A percentile compares a stretch with the other conserved stretches of the same genome.
phyloP scores from a whole-genome alignment of 1,284 basidiomycete genomes.

The Naganishia liquefaciens region DNA sequence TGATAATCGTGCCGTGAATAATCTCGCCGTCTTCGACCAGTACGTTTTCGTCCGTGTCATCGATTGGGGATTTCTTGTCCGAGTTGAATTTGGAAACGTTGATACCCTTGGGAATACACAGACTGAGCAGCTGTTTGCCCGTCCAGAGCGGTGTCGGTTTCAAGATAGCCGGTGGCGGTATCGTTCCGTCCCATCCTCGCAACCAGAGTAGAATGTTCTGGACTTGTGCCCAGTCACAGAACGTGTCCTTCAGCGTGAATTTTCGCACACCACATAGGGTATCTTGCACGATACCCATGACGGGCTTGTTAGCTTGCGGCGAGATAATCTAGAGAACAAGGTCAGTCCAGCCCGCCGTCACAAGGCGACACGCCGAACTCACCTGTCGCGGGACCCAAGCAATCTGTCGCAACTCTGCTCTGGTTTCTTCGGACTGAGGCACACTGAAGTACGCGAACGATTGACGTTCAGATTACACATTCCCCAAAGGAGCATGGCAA shows the following conservation, averaged over 20 bases:
- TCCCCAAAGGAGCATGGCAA: not conserved
- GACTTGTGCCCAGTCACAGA: constrained; percentile 89
- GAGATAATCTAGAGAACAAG: constrained; percentile 77
- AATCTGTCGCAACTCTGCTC: constrained; percentile 95
- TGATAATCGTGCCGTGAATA: constrained; percentile 92
- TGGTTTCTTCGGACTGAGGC: constrained; percentile 98
- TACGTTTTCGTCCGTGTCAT: constrained; percentile 88
- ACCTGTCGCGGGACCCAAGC: constrained; percentile 98
- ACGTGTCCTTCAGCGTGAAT: constrained; percentile 90
- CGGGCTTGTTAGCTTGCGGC: constrained; percentile 98
- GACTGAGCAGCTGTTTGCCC: constrained; percentile 91
- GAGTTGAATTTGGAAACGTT: constrained; percentile 76
- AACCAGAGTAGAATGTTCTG: constrained; percentile 98
- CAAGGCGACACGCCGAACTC: constrained; percentile 39
- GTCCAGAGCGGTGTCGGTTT: constrained; percentile 98
- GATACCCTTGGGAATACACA: constrained; percentile 94
- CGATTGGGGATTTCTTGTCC: constrained; percentile 76
- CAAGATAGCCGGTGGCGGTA: constrained; percentile 90
- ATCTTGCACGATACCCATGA: constrained; percentile 99
- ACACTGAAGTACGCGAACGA: constrained; percentile 61
- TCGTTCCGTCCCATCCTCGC: constrained; percentile 91
- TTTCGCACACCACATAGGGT: constrained; percentile 97
- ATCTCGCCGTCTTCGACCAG: constrained; percentile 97
- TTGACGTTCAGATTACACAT: constrained; percentile 13
- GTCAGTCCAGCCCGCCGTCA: constrained; percentile 23